Conservation (phyloP, 768 basidiomycete species). For the Leccinum arenicola region DNA sequence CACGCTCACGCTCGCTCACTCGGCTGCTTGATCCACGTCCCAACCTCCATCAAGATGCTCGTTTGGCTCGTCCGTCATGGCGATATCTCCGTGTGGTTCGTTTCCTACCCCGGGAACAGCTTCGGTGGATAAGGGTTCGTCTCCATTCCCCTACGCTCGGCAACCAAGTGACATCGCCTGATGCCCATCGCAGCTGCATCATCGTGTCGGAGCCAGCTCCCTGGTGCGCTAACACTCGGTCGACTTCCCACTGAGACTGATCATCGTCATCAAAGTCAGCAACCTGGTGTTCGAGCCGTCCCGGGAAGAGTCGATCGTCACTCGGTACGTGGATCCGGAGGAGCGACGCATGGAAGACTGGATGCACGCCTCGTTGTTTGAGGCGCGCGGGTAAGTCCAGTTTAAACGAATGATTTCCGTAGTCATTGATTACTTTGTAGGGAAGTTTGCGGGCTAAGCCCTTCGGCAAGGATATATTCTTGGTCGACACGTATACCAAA, state of each 20-base stretch:
- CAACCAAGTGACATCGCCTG: not conserved
- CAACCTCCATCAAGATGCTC: too few species aligned
- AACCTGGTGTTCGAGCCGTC: slow-evolving; percentile 15
- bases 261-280: slow-evolving; percentile 6
- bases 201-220: not conserved
- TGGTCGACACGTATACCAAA: not conserved
- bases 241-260: not conserved
- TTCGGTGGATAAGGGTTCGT: too few species aligned
- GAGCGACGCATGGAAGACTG: slow-evolving; percentile 33
- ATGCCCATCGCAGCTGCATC: too few species aligned
- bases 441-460: not conserved
- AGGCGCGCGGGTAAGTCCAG: slow-evolving; percentile 30
- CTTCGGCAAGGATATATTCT: not conserved
- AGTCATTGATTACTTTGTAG: slow-evolving; percentile 10
- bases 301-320: slow-evolving; percentile 28
- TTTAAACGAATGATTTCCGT: slow-evolving; percentile 6
- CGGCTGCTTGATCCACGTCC: too few species aligned
- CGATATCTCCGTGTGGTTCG: too few species aligned
- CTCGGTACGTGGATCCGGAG: slow-evolving; percentile 25
- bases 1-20: too few species aligned
- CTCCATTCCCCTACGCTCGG: not conserved
- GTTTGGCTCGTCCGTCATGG: too few species aligned
- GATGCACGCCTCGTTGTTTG: slow-evolving; percentile 25
- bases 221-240: not conserved
- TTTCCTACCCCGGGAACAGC: too few species aligned